Percentiles rank a stretch among this genome's conserved stretches.
These are phyloP conservation scores for Diaporthe australafricana DNA, from an alignment of 2,329 filamentous ascomycete genomes.

Conservation along the genomic window DNA sequence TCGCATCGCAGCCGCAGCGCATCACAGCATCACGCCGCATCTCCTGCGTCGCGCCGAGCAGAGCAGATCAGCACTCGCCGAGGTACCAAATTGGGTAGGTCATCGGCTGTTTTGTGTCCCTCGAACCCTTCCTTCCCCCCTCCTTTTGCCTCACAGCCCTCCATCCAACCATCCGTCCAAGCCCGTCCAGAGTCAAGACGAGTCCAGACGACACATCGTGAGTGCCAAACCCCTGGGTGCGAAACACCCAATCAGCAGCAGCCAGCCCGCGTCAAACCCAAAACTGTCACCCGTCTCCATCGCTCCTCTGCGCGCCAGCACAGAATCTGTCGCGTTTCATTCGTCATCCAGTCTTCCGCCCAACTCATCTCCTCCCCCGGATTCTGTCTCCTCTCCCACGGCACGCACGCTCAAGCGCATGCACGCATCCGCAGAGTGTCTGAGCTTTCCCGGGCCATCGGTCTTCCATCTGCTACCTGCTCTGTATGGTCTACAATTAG, in stretches of 20 bases:
- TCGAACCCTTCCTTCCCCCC: background rate
- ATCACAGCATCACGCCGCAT: background rate
- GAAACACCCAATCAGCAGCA: constrained; percentile 14
- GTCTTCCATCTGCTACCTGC: background rate
- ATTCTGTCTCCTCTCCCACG: constrained; percentile 5
- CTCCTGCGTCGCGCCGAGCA: background rate
- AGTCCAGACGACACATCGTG: constrained; percentile 22
- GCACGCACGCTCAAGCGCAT: constrained; percentile 1
- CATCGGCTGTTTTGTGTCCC: constrained; percentile 6
- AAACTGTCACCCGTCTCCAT: background rate
- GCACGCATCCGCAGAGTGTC: constrained; percentile 5
- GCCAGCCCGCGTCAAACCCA: background rate
- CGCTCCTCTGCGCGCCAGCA: background rate
- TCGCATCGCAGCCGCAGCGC: background rate
- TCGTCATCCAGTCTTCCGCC: constrained; percentile 5
- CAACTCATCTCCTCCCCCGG: constrained; percentile 2
- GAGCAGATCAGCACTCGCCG: background rate
- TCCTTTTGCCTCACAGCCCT: background rate
- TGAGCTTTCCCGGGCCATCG: constrained; percentile 3
- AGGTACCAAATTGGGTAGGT: constrained; percentile 2
- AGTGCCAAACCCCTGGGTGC: constrained; percentile 15
- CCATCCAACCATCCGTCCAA: background rate
- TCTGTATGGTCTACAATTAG: background rate
- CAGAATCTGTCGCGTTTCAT: constrained; percentile 14
- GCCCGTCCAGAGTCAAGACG: constrained; percentile 1